A percentile compares a stretch with the other conserved stretches of the same genome.
Evolutionary conservation across 139 green algal species (phyloP).

Genomic region (Microglena sp.): DNA sequence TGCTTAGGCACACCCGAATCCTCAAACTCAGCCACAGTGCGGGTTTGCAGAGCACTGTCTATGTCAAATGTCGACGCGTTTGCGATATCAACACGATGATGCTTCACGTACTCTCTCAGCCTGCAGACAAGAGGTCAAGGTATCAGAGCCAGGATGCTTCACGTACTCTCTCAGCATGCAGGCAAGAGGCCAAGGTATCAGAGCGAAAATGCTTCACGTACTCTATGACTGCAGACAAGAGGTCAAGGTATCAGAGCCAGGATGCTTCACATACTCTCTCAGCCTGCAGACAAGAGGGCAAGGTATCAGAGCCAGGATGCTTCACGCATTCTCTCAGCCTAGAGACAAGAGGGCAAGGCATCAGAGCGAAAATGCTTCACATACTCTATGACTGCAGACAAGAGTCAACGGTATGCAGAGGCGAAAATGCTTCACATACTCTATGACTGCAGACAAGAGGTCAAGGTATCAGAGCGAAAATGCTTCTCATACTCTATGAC

Average conservation of each 20-base stretch:
- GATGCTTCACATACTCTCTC: too few species aligned
- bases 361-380: too few species aligned
- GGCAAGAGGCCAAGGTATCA: conserved; percentile 9
- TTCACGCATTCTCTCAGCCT: too few species aligned
- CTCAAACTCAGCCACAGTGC: conserved; percentile 32
- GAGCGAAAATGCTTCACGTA: conserved; percentile 27
- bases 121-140: conserved; percentile 9
- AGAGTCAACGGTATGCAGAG: conserved; percentile 16
- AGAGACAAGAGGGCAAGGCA: too few species aligned
- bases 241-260: conserved; percentile 18
- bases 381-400: conserved; percentile 20
- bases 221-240: conserved; percentile 8
- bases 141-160: conserved; percentile 16
- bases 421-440: conserved; percentile 29
- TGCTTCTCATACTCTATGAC: conserved; percentile 25
- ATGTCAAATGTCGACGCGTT: conserved; percentile 15
- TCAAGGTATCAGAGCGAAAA: conserved; percentile 22
- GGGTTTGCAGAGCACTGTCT: conserved; percentile 9
- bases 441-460: conserved; percentile 4
- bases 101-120: conserved; percentile 27
- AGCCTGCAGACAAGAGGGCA: too few species aligned
- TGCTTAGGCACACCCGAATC: conserved; percentile 16
- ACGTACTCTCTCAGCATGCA: conserved; percentile 30
- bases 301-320: too few species aligned
- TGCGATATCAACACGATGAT: conserved; percentile 26